Base-by-base conservation (phyloP, 2,329 filamentous ascomycete genomes). In the Ceratocystis diversiconidia region DNA sequence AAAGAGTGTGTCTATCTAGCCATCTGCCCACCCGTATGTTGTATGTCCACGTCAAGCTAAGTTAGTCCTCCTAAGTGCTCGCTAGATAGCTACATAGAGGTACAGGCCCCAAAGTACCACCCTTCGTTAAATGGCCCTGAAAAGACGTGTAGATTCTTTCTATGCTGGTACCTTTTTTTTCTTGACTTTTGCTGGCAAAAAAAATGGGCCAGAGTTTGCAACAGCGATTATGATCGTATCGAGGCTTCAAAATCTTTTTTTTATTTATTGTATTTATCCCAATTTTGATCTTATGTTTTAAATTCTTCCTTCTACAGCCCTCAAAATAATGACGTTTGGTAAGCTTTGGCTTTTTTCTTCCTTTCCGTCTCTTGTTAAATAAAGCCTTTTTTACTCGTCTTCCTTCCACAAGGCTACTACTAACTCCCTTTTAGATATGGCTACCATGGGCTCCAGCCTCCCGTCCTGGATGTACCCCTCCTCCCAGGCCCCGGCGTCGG, bases 141-240 rank as follows among this genome's bases (percentile, higher is more conserved):
- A 52, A 52, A 8, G 48, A 52, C 36, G 12, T 15, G 36, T 41
- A 41, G 30, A 28, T 52, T 25, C 48, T 52, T 52, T 52, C 19
- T 22, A 25, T 8, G 48, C 19, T 52, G 36, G 48, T 52, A 52
- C 48, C 48, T 52, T 48, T 48, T 48, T 48, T 48, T 22, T 7
- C 8, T 10, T 10, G 7, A n/a, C 19, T 52, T 22, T 5, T 52
- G 3, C 22, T 52, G 48, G 8, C 55, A 32, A n/a, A 25, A 59
- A 59, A 59, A 59, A 32, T 36, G 25, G 55, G 55, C 55, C 55
- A 59, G 32, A 59, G 32, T 59, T 59, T 59, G 46, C 62, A 43
- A 22, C 44, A 48, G 48, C 10, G 30, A 48, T 17, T 15, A 43
- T 25, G n/a, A 63, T 43, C 32, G 30, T 63, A 19, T 63, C 25